Base-by-base conservation (phyloP, 2,329 filamentous ascomycete species). In the Ophiostoma tasmaniense region DNA sequence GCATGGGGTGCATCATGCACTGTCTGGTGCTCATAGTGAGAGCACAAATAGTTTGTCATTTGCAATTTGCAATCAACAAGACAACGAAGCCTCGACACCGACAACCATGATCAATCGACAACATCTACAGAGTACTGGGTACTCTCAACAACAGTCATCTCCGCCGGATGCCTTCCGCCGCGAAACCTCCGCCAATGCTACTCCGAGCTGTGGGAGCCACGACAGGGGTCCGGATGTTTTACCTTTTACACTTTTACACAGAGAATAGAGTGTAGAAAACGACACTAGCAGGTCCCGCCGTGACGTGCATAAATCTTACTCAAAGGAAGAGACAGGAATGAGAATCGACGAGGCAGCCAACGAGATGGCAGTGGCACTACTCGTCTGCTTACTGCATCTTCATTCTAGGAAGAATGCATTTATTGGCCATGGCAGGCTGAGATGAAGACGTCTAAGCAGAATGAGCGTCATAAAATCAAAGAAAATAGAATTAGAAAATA, bases 291-390 rank as follows among this genome's bases (percentile, higher is more conserved):
- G 17, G n/a, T 55, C 50, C 50, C 22, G n/a, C 22, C 3, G 28
- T 61, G 55, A 61, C 55, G 55, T 61, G 55, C 55, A 61, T 61
- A 13, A 55, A n/a, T n/a, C n/a, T n/a, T n/a, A n/a, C n/a, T n/a
- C n/a, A n/a, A 25, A 55, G 55, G 55, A 17, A 5, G 33, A 37
- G 20, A 20, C n/a, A 52, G 25, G 22, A 25, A 22, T 3, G 8
- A 25, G 52, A 28, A 22, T 10, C 28, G 55, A n/a, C 55, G 55
- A 61, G 55, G 55, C 25, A 30, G 25, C 25, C 25, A 61, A 61
- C 28, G 25, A 61, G 28, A 61, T 33, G 28, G 14, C 25, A 8
- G 14, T 61, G 13, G 17, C 22, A 25, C 3, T 20, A 1, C 20
- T 61, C 30, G 55, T 61, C 55, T 30, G 52, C 52, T 59, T 59